These are phyloP conservation scores for Corymbia citriodora DNA, from an alignment of 441 rosid species.

Conservation along the genomic window DNA sequence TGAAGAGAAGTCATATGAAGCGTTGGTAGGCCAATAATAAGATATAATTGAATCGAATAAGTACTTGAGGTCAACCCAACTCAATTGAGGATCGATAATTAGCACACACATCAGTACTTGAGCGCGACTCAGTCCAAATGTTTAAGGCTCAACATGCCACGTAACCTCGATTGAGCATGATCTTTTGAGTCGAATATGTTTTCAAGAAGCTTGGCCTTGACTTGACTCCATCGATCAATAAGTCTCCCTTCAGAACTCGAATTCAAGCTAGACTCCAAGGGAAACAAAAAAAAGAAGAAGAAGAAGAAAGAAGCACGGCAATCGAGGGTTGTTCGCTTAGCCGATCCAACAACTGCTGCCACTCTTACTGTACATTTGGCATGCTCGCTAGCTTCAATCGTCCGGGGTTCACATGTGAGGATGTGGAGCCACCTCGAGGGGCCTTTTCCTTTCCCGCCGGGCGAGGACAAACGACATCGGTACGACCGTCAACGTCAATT, in stretches of 20 bases:
- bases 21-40: neutral
- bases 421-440: neutral
- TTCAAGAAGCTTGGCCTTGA: too few relatives aligned
- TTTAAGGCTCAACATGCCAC: accelerated
- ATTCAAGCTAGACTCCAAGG: neutral
- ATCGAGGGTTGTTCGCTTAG: neutral
- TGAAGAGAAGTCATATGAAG: neutral
- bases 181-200: neutral
- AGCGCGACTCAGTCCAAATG: neutral
- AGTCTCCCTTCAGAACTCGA: neutral
- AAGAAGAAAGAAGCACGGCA: neutral
- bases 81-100: neutral
- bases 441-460: neutral
- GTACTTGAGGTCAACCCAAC: accelerated
- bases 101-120: neutral
- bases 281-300: too few relatives aligned
- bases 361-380: neutral
- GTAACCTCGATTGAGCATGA: neutral
- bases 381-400: neutral
- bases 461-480: neutral
- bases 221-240: neutral
- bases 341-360: neutral
- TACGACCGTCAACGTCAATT: neutral
- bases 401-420: neutral
- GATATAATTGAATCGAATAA: neutral